These are phyloP conservation scores for Neurospora terricola DNA, from an alignment of 495 filamentous ascomycete species.

Conservation along the genomic window DNA sequence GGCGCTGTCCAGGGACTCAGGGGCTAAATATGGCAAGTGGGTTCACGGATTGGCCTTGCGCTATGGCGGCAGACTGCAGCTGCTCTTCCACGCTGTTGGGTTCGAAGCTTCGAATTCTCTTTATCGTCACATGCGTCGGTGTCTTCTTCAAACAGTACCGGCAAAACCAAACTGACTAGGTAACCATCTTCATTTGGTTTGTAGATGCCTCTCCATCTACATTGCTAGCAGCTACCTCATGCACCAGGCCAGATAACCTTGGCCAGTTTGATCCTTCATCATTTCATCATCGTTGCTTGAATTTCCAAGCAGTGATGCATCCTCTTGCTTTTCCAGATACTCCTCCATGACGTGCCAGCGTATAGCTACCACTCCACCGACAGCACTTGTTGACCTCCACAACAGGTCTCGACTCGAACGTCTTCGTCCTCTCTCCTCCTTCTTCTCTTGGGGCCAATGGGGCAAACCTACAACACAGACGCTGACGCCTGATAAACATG, in stretches of 20 bases:
- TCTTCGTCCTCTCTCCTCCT: not conserved
- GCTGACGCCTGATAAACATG: not conserved
- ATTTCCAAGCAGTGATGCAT: not conserved
- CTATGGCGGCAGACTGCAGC: constrained; percentile 9
- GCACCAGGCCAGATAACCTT: not conserved
- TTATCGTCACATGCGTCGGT: not conserved
- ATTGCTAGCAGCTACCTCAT: not conserved
- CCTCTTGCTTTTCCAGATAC: not conserved
- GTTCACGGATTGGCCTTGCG: not conserved
- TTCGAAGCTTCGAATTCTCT: not conserved
- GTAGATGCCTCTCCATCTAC: not conserved
- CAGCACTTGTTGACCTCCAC: not conserved
- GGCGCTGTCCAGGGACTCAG: not conserved
- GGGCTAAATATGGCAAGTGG: not conserved
- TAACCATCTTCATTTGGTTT: not conserved
- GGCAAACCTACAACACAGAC: not conserved
- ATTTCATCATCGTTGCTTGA: not conserved
- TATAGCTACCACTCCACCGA: not conserved
- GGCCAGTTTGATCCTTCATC: not conserved
- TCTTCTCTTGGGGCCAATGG: not conserved
- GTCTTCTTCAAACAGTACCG: not conserved
- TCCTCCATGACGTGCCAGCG: not conserved
- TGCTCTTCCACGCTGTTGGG: constrained; percentile 5
- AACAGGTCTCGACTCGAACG: not conserved
- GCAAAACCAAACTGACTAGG: not conserved